Evolutionary conservation across 1,284 basidiomycete species (phyloP).

Genomic region (Xerocomus tenax): DNA sequence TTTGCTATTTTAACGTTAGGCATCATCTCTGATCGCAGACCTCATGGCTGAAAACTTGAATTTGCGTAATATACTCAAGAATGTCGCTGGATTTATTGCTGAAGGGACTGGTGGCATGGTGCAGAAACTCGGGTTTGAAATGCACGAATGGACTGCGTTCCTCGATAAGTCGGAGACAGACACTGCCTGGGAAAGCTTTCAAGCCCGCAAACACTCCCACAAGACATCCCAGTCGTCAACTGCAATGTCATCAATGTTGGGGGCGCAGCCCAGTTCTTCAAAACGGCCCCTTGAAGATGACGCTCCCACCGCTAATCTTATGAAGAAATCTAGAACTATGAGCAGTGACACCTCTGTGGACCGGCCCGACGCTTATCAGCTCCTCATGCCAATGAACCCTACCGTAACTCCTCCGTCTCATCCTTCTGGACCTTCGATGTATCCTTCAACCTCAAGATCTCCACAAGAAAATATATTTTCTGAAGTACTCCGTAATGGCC

Average conservation of each 20-base stretch:
- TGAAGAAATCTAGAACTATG: conserved; percentile 46
- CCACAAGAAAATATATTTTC: conserved; percentile 50
- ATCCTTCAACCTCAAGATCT: conserved; percentile 28
- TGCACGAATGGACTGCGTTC: conserved; percentile 69
- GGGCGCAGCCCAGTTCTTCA: conserved; percentile 16
- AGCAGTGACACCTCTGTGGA: conserved; percentile 35
- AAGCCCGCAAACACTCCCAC: conserved; percentile 43
- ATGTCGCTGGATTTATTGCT: conserved; percentile 71
- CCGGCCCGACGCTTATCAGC: conserved; percentile 42
- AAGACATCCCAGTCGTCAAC: conserved; percentile 26
- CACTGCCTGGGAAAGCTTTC: conserved; percentile 82
- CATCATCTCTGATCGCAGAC: conserved; percentile 38
- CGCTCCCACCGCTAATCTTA: conserved; percentile 24
- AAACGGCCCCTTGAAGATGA: conserved; percentile 50
- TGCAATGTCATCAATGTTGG: conserved; percentile 27
- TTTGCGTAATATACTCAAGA: conserved; percentile 69
- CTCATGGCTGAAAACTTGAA: conserved; percentile 84
- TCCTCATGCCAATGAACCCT: conserved; percentile 47
- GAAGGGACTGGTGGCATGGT: conserved; percentile 74
- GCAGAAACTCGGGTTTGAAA: conserved; percentile 70
- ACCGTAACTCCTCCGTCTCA: conserved; percentile 32
- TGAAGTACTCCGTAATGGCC: conserved; percentile 49
- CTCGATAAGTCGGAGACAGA: conserved; percentile 82
- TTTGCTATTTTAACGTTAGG: conserved; percentile 1
- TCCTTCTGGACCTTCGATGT: conserved; percentile 31